Evolutionary conservation across 2,329 filamentous ascomycete species (phyloP).

Genomic region (Aspergillus sp.): DNA sequence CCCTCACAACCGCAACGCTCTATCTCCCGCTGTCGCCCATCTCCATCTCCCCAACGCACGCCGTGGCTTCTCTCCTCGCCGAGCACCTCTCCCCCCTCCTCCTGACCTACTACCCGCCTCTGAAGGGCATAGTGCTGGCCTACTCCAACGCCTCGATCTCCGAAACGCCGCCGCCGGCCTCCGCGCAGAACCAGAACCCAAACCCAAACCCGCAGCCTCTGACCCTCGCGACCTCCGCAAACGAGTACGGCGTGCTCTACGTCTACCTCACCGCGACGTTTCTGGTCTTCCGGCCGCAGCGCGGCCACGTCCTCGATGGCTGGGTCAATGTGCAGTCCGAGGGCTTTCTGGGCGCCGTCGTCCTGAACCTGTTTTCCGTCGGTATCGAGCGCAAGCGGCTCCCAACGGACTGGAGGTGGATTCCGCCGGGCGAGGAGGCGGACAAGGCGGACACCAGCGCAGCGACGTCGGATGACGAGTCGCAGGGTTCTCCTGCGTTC

Average conservation of each 20-base stretch:
- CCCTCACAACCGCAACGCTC: slow-evolving; percentile 68
- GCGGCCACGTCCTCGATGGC: slow-evolving; percentile 67
- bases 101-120: slow-evolving; percentile 53
- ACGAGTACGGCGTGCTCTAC: slow-evolving; percentile 80
- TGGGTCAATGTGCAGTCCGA: slow-evolving; percentile 79
- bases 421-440: slow-evolving; percentile 45
- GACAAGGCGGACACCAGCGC: slow-evolving; percentile 5
- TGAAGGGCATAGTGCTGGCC: slow-evolving; percentile 48
- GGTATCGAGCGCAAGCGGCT: slow-evolving; percentile 69
- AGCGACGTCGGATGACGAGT: slow-evolving; percentile 19
- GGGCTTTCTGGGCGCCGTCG: slow-evolving; percentile 78
- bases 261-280: slow-evolving; percentile 85
- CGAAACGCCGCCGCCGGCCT: slow-evolving; percentile 27
- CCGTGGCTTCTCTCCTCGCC: slow-evolving; percentile 49
- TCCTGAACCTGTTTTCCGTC: slow-evolving; percentile 86
- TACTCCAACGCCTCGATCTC: slow-evolving; percentile 41
- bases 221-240: slow-evolving; percentile 41
- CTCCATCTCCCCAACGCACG: slow-evolving; percentile 42
- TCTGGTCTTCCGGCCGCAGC: slow-evolving; percentile 67
- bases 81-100: slow-evolving; percentile 54
- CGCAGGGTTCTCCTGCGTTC: slow-evolving; percentile 15
- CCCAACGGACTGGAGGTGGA: slow-evolving; percentile 72
- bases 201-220: slow-evolving; percentile 28
- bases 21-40: slow-evolving; percentile 53
- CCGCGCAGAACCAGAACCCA: slow-evolving; percentile 16